Base-by-base conservation (phyloP, 2,329 filamentous ascomycete genomes). In the Harringtonia lauricola region DNA sequence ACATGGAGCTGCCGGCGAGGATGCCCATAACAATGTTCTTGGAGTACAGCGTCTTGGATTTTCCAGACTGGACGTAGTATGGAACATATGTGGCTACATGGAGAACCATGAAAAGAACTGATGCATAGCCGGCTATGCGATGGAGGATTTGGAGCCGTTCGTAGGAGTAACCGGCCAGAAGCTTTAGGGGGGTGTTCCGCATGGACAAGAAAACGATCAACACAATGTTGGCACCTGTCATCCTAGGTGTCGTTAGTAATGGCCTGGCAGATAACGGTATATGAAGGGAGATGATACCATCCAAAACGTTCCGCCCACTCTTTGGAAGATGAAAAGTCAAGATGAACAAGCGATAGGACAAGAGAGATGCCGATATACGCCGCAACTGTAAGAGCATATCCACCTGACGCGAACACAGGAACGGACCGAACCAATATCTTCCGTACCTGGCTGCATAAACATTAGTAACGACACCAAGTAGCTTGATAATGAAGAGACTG, bases 91-190 rank as follows among this genome's bases (percentile, higher is more conserved):
- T 47, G 8, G 57, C 50, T 1, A 51, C 56, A 36, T 72, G 70
- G 0, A 67, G 38, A 1, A 65, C 43, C 9, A 60, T 49, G 7
- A 58, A 59, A 0, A 60, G 26, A 3, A 67, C 52, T 1, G 64
- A 63, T 1, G 61, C 58, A 35, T 70, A 71, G 3, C 69, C 69
- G 3, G 61, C 62, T 4, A 65, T 52, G 34, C 65, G 63, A 48
- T 74, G 71, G 6, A 73, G 57, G 2, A 62, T 53, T 36, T 72
- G 71, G 9, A 74, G 59, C 22, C 64, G 57, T 39, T 68, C 67
- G 45, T 73, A 67, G 3, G 68, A 66, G 39, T 63, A 64, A 7
- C 60, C 57, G 2, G 63, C 63, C 13, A 70, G 47, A 35, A 63
- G 55, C 4, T 62, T 62, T 7, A 74, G 51, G 0, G 68, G 69